Evolutionary conservation across 495 filamentous ascomycete species (phyloP).

Genomic region (Tetracladium setigerum): DNA sequence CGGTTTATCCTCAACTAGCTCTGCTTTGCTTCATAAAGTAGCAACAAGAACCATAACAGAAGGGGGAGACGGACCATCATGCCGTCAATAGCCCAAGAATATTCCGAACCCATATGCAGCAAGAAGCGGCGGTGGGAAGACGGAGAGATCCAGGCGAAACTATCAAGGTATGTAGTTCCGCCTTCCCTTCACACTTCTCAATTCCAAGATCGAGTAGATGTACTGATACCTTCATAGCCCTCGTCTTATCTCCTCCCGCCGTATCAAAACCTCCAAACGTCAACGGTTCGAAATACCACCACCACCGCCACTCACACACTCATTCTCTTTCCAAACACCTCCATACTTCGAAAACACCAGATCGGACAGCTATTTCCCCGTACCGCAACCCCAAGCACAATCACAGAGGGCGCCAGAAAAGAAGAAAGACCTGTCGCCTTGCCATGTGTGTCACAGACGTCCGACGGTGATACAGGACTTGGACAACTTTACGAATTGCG

Average conservation of each 20-base stretch:
- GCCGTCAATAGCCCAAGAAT: slow-evolving; percentile 18
- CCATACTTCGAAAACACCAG: too few relatives aligned
- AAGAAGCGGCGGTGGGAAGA: slow-evolving; percentile 17
- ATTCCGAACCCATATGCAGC: neutral
- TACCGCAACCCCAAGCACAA: neutral
- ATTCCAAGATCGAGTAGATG: neutral
- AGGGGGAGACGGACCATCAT: slow-evolving; percentile 1
- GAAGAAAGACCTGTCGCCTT: slow-evolving; percentile 31
- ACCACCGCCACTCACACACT: too few relatives aligned
- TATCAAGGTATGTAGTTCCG: slow-evolving; percentile 11
- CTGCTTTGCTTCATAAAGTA: too few relatives aligned
- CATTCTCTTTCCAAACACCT: too few relatives aligned
- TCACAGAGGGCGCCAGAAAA: neutral
- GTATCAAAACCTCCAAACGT: neutral
- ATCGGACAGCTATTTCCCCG: neutral
- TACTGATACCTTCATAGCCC: neutral
- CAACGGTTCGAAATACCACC: too few relatives aligned
- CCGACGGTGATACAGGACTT: slow-evolving; percentile 39
- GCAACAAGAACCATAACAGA: too few relatives aligned
- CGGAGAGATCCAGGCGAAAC: slow-evolving; percentile 10
- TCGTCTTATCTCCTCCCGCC: neutral
- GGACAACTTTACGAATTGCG: slow-evolving; percentile 43
- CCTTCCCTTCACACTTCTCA: neutral
- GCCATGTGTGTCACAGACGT: slow-evolving; percentile 43
- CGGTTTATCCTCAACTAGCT: too few relatives aligned